These are phyloP conservation scores for Xerocomellus chrysenteron DNA, from an alignment of 768 basidiomycete genomes.

Conservation along the genomic window DNA sequence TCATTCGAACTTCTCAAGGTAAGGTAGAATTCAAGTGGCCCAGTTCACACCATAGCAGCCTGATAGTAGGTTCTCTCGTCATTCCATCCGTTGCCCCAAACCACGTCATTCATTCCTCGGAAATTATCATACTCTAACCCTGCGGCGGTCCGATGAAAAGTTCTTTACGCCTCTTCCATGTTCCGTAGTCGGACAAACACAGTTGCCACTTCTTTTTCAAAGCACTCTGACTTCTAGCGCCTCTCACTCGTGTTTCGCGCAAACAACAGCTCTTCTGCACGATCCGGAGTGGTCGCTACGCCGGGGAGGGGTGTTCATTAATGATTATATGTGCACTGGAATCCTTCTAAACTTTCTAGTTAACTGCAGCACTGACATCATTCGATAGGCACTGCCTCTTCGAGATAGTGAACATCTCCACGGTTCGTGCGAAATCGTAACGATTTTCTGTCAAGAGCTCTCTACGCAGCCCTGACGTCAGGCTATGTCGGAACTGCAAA, in stretches of 20 bases:
- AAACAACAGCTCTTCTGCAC: conserved; percentile 3
- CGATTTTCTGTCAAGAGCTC: conserved; percentile 13
- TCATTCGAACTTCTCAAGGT: conserved; percentile 23
- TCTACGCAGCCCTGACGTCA: conserved; percentile 30
- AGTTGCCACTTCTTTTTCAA: conserved; percentile 6
- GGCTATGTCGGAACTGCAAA: conserved; percentile 1
- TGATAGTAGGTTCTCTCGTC: conserved; percentile 10
- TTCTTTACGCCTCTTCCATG: conserved; percentile 4
- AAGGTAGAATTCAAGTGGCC: conserved; percentile 7
- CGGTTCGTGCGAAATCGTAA: conserved; percentile 6
- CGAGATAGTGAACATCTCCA: not conserved
- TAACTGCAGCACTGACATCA: conserved; percentile 23
- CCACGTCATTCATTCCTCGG: conserved; percentile 26
- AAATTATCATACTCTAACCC: conserved; percentile 21
- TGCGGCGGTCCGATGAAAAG: conserved; percentile 14
- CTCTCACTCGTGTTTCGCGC: not conserved
- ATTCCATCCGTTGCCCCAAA: conserved; percentile 12
- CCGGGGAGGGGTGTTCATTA: conserved; percentile 15
- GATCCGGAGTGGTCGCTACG: conserved; percentile 11
- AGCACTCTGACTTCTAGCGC: conserved; percentile 13
- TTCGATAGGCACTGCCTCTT: conserved; percentile 20
- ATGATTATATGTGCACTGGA: conserved; percentile 1
- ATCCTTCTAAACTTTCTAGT: conserved; percentile 15
- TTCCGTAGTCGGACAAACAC: conserved; percentile 1
- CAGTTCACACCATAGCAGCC: conserved; percentile 6